Conservation (phyloP, 106 monocot genomes). For the Allium cepa region DNA sequence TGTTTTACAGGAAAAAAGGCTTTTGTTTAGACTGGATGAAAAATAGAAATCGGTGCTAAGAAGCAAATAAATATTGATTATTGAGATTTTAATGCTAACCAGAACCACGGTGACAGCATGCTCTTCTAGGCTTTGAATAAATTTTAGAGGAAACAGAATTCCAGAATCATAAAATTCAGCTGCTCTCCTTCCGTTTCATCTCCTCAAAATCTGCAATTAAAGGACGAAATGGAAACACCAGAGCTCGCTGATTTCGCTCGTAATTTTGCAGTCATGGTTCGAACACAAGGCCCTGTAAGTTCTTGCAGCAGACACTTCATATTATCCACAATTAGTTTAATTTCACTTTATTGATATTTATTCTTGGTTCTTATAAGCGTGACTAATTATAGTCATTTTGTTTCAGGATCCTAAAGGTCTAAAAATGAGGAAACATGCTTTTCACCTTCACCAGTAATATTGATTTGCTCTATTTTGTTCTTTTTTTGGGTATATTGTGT, state of each 20-base stretch:
- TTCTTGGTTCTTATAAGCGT: not conserved
- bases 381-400: not conserved
- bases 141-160: no score
- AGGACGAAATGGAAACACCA: slow-evolving; percentile 9
- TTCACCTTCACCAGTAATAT: slow-evolving; percentile 70
- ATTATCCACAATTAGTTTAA: not conserved
- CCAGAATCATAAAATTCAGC: no score
- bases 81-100: no score
- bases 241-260: slow-evolving; percentile 56
- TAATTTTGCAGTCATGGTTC: slow-evolving; percentile 65
- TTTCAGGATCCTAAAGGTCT: slow-evolving; percentile 81
- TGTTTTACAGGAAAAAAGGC: no score
- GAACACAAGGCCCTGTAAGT: slow-evolving; percentile 74
- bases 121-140: no score
- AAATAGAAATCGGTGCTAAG: no score
- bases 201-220: not conserved
- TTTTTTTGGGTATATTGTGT: not conserved
- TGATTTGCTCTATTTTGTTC: not conserved
- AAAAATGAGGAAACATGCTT: slow-evolving; percentile 72
- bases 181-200: no score
- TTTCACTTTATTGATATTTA: not conserved
- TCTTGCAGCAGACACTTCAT: not conserved
- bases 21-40: no score
- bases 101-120: no score
- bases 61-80: no score